A percentile compares a stretch with the other conserved stretches of the same genome.
These are phyloP conservation scores for Bryopsis sp. DNA, from an alignment of 139 green algal genomes.

Conservation along the genomic window DNA sequence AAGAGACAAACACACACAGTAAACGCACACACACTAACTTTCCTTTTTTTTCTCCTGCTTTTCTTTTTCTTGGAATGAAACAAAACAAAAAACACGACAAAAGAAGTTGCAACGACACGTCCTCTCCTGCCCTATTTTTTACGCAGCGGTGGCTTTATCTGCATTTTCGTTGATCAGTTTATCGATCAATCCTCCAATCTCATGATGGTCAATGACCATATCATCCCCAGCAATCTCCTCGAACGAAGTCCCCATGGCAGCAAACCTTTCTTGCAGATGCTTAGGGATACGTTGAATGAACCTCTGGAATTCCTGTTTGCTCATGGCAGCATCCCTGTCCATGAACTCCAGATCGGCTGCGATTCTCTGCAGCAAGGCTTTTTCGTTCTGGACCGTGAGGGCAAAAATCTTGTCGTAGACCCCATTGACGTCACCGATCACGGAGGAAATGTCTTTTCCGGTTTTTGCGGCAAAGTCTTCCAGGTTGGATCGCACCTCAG, in stretches of 20 bases:
- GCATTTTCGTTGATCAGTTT: conserved; percentile 12
- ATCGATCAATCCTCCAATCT: conserved; percentile 9
- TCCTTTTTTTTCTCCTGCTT: no score
- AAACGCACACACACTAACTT: no score
- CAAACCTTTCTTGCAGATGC: conserved; percentile 6
- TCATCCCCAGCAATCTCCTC: conserved; percentile 9
- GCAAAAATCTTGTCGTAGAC: conserved; percentile 15
- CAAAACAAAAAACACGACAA: no score
- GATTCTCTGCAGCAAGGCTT: neutral
- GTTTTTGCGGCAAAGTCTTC: conserved; percentile 5
- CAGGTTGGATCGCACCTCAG: neutral
- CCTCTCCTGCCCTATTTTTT: no score
- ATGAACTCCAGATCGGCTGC: conserved; percentile 16
- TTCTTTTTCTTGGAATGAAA: no score
- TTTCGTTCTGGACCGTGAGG: conserved; percentile 14
- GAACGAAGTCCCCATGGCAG: neutral
- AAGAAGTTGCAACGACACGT: no score
- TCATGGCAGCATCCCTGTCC: conserved; percentile 12
- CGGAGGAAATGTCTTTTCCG: neutral
- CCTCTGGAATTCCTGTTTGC: conserved; percentile 14
- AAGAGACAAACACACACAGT: no score
- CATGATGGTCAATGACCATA: conserved; percentile 8
- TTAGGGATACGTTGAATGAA: conserved; percentile 13
- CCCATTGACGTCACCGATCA: neutral
- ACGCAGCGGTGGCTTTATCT: no score